phyloP scores from a whole-genome alignment of 108 stramenopile species.

The Mediolabrus comicus region DNA sequence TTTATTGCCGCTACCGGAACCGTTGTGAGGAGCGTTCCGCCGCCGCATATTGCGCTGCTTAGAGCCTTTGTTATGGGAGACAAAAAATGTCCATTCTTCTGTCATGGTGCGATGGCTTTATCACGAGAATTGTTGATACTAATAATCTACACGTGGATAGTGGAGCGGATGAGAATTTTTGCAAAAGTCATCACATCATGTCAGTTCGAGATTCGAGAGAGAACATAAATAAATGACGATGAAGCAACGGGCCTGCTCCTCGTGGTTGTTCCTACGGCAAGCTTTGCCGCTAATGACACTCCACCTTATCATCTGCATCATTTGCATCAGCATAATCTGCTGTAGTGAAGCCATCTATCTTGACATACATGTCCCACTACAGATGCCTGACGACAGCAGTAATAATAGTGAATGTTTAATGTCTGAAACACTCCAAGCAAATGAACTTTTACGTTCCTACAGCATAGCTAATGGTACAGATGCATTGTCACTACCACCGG shows the following conservation, averaged over 20 bases:
- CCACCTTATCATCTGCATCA: background rate
- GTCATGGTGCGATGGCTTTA: too few relatives aligned
- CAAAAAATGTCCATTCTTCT: constrained; percentile 29
- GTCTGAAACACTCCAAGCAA: constrained; percentile 28
- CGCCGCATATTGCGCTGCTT: constrained; percentile 8
- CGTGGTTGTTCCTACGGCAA: too few relatives aligned
- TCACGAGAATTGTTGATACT: too few relatives aligned
- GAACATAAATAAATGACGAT: background rate
- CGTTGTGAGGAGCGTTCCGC: background rate
- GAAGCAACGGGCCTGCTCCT: too few relatives aligned
- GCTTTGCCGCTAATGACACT: background rate
- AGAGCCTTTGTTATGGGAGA: constrained; percentile 1
- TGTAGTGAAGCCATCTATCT: constrained; percentile 24
- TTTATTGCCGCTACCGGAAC: background rate
- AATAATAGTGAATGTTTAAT: constrained; percentile 15
- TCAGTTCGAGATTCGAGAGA: too few relatives aligned
- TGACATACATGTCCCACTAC: constrained; percentile 34
- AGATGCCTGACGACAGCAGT: too few relatives aligned
- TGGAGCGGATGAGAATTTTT: too few relatives aligned
- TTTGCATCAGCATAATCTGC: too few relatives aligned
- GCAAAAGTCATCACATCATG: too few relatives aligned
- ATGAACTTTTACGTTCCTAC: constrained; percentile 12
- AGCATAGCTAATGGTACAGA: background rate
- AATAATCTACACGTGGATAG: too few relatives aligned
- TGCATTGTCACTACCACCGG: background rate